A percentile compares a stretch with the other conserved stretches of the same genome.
Conservation (phyloP, 495 filamentous ascomycete genomes). For the Penicillium bialowiezense region DNA sequence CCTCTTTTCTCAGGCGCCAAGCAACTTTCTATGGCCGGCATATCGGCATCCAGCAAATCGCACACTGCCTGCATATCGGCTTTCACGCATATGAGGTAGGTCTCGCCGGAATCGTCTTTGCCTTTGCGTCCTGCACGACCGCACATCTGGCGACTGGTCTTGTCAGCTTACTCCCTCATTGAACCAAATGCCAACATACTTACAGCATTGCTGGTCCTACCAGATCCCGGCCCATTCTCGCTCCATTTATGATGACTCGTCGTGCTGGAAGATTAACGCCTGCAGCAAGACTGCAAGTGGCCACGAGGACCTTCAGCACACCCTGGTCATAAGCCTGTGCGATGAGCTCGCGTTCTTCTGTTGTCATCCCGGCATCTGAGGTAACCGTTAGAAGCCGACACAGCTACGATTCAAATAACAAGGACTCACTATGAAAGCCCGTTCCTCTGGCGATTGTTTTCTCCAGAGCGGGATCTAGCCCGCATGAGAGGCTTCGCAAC, state of each 20-base stretch:
- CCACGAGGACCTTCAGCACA: constrained; percentile 68
- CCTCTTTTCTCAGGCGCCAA: constrained; percentile 66
- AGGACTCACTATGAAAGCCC: constrained; percentile 67
- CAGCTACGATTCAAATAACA: not conserved
- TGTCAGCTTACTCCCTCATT: constrained; percentile 1
- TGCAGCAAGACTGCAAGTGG: constrained; percentile 81
- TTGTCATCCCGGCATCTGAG: constrained; percentile 70
- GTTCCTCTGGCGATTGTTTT: constrained; percentile 64
- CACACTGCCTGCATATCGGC: constrained; percentile 68
- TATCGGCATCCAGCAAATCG: constrained; percentile 68
- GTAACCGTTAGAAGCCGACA: constrained; percentile 1
- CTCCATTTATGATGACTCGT: constrained; percentile 75
- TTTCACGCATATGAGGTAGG: constrained; percentile 71
- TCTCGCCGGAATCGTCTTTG: constrained; percentile 78
- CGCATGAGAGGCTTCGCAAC: constrained; percentile 62
- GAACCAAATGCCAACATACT: constrained; percentile 8
- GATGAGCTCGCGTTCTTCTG: constrained; percentile 74
- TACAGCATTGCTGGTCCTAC: constrained; percentile 75
- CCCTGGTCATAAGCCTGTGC: constrained; percentile 71
- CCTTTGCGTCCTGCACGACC: constrained; percentile 81
- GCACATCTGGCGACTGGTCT: constrained; percentile 71
- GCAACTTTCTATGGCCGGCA: constrained; percentile 69
- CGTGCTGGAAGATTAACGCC: constrained; percentile 77
- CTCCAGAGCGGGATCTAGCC: constrained; percentile 65
- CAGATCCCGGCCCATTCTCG: constrained; percentile 73